Percentiles rank a stretch among this genome's conserved stretches.
Conservation (phyloP, 352 stramenopile species). For the Pythium apleroticum region DNA sequence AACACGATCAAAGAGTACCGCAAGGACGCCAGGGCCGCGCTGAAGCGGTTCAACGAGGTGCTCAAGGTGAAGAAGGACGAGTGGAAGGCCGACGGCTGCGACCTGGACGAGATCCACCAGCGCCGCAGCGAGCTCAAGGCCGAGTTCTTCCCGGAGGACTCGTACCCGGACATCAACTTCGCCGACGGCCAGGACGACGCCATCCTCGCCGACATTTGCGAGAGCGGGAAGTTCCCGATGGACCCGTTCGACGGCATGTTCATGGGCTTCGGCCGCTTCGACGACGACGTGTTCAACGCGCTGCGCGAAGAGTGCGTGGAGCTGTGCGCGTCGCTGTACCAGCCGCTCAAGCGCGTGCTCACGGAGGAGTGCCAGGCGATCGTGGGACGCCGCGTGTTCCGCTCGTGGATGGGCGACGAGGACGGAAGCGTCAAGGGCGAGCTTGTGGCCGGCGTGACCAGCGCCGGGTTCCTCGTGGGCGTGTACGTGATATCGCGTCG, state of each 20-base stretch:
- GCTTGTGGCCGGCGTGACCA: constrained; percentile 37
- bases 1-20: constrained; percentile 42
- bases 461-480: constrained; percentile 38
- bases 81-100: constrained; percentile 40
- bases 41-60: constrained; percentile 43
- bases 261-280: constrained; percentile 36
- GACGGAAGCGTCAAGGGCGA: constrained; percentile 34
- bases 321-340: constrained; percentile 38
- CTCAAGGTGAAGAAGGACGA: constrained; percentile 33
- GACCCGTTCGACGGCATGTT: constrained; percentile 43
- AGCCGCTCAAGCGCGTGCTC: constrained; percentile 37
- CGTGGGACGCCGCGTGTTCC: constrained; percentile 39
- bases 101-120: constrained; percentile 55
- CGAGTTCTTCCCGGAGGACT: constrained; percentile 49
- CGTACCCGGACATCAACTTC: constrained; percentile 48
- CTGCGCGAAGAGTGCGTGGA: constrained; percentile 39
- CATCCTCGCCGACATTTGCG: constrained; percentile 55
- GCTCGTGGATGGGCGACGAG: constrained; percentile 46
- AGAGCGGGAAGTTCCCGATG: constrained; percentile 46
- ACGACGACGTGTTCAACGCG: constrained; percentile 54
- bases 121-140: constrained; percentile 46
- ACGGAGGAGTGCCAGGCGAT: constrained; percentile 17
- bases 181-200: constrained; percentile 45
- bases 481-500: constrained; percentile 37
- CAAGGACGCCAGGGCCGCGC: constrained; percentile 34